phyloP scores from a whole-genome alignment of 2,329 filamentous ascomycete genomes.

The Chlorencoelia australis region DNA sequence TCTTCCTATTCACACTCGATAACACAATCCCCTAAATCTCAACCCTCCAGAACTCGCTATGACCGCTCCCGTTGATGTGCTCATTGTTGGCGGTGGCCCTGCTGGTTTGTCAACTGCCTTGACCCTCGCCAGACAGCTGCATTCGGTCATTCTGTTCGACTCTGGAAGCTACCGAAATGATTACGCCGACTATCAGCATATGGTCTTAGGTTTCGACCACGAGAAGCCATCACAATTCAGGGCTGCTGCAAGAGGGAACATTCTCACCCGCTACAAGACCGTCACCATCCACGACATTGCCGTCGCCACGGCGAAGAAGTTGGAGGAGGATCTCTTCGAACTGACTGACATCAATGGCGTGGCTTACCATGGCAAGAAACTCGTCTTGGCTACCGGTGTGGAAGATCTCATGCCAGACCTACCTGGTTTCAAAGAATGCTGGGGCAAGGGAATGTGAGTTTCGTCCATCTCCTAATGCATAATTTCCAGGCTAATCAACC shows the following conservation, averaged over 20 bases:
- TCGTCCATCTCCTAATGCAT: background rate
- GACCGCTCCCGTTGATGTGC: constrained; percentile 18
- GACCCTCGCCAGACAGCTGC: constrained; percentile 29
- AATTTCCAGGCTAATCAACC: background rate
- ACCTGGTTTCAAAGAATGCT: constrained; percentile 44
- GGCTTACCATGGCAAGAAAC: constrained; percentile 38
- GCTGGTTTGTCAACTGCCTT: constrained; percentile 34
- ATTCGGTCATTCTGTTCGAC: constrained; percentile 36
- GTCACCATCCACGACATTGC: constrained; percentile 25
- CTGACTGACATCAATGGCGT: constrained; percentile 32
- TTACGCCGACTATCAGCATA: constrained; percentile 35
- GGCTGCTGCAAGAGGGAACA: constrained; percentile 25
- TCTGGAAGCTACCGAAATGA: constrained; percentile 33
- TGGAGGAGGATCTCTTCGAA: constrained; percentile 24
- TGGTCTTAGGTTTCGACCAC: constrained; percentile 30
- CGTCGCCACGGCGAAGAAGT: constrained; percentile 12
- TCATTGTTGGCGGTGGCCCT: constrained; percentile 34
- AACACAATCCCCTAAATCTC: too few species aligned
- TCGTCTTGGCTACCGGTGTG: constrained; percentile 46
- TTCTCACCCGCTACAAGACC: constrained; percentile 28
- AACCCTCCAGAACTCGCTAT: too few species aligned
- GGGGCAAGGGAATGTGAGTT: constrained; percentile 29
- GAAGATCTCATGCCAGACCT: constrained; percentile 41
- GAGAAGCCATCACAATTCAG: constrained; percentile 25
- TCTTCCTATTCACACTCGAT: too few species aligned